A percentile compares a stretch with the other conserved stretches of the same genome.
Evolutionary conservation across 768 basidiomycete species (phyloP).

Genomic region (Pleurotus tuoliensis): DNA sequence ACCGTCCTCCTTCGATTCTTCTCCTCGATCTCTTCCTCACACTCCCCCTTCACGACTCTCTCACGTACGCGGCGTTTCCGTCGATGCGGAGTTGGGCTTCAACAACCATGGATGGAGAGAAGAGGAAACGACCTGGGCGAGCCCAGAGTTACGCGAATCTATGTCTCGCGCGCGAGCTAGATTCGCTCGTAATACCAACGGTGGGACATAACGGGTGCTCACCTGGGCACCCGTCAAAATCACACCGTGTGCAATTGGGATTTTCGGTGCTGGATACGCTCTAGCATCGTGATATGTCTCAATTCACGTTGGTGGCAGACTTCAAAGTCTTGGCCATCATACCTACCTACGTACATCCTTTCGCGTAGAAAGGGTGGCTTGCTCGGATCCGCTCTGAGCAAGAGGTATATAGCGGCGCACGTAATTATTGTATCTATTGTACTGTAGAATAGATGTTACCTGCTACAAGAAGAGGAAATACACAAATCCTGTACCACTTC

Average conservation of each 20-base stretch:
- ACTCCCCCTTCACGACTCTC: conserved; percentile 15
- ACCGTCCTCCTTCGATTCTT: conserved; percentile 19
- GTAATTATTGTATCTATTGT: conserved; percentile 8
- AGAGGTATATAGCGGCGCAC: conserved; percentile 1
- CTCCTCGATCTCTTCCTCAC: conserved; percentile 11
- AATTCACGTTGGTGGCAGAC: too few relatives aligned
- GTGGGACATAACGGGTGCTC: background rate
- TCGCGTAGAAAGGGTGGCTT: background rate
- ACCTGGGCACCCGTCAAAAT: background rate
- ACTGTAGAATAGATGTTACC: conserved; percentile 4
- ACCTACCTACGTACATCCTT: background rate
- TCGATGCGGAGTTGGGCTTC: conserved; percentile 26
- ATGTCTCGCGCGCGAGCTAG: conserved; percentile 67
- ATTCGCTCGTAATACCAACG: conserved; percentile 15
- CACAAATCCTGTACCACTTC: background rate
- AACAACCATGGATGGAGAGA: conserved; percentile 30
- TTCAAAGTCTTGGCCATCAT: too few relatives aligned
- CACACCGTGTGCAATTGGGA: too few relatives aligned
- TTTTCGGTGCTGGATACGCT: too few relatives aligned
- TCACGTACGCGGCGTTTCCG: conserved; percentile 25
- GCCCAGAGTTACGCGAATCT: conserved; percentile 61
- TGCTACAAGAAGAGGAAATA: background rate
- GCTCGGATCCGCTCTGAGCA: background rate
- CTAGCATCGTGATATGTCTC: too few relatives aligned
- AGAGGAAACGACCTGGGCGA: conserved; percentile 51